Percentiles rank a stretch among this genome's conserved stretches.
Evolutionary conservation across 2,329 filamentous ascomycete genomes (phyloP).

Genomic region (Cordyceps tenuipes): DNA sequence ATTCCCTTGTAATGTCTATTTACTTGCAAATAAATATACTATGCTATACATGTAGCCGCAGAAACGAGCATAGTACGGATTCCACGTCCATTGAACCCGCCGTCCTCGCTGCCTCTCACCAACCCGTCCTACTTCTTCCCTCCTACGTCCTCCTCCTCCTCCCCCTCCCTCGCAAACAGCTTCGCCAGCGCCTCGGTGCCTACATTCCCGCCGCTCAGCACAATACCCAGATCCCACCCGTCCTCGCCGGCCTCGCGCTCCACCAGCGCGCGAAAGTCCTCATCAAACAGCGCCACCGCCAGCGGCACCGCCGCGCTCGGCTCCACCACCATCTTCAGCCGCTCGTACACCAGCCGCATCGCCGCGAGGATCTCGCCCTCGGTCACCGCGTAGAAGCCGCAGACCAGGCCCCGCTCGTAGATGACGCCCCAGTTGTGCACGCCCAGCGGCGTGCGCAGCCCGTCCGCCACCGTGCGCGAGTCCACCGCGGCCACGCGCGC

Average conservation of each 20-base stretch:
- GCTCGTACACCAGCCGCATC: constrained; percentile 70
- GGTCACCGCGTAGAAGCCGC: constrained; percentile 61
- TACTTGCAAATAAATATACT: no score
- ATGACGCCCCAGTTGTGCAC: constrained; percentile 69
- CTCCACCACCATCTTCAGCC: constrained; percentile 86
- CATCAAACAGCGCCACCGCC: constrained; percentile 75
- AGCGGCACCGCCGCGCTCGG: constrained; percentile 79
- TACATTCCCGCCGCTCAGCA: constrained; percentile 55
- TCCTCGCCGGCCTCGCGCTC: constrained; percentile 60
- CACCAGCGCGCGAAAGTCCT: constrained; percentile 68
- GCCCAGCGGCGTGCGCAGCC: constrained; percentile 76
- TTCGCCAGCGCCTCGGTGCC: constrained; percentile 44
- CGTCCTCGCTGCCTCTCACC: no score
- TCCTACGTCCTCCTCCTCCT: no score
- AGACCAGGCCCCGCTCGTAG: constrained; percentile 55
- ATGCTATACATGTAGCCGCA: no score
- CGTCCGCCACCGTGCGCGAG: constrained; percentile 79
- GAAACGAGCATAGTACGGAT: no score
- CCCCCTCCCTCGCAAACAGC: constrained; percentile 30
- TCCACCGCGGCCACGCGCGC: constrained; percentile 59
- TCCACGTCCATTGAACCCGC: no score
- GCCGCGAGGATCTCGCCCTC: constrained; percentile 76
- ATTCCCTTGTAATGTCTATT: no score
- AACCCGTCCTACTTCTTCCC: no score
- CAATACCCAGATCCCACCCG: constrained; percentile 63